Base-by-base conservation (phyloP, 768 basidiomycete genomes). In the Mycena filopes region DNA sequence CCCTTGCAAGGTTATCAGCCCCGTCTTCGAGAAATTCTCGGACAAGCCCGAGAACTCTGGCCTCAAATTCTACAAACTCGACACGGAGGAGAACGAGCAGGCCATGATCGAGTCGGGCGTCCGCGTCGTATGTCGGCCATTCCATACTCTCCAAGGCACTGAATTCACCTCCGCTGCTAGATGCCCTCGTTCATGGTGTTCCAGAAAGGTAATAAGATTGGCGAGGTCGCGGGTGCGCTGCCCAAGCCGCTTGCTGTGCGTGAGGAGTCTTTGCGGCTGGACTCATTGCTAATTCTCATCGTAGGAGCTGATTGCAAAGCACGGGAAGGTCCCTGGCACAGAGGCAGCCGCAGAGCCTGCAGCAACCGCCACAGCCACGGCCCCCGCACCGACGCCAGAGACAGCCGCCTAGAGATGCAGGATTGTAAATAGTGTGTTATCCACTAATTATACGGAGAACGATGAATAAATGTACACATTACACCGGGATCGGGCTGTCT, bases 31-130 rank as follows among this genome's bases (percentile, higher is more conserved):
- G 74, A 79, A 83, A 66, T 72, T 89, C n/a, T 81, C 87, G 4
- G 67, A 78, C 0, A 45, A 71, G 13, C 68, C 69, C 7, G 73
- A 75, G 23, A 72, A 69, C 55, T 65, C 75, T 3, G 78, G 73
- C 15, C 73, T 90, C 58, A 81, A 82, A 20, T 90, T 92, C 75
- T 91, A 89, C 82, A 91, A 90, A 73, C 87, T 93, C 60, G 87
- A 95, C 67, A 85, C 92, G 31, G 93, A 95, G 69, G 80, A 79
- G 40, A 84, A 84, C 55, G 63, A 72, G 5, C 81, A 83, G 0
- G 85, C 91, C 53, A 72, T 85, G 1, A 75, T 85, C 62, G 88
- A 90, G 75, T 86, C 84, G 54, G 85, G 85, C 42, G 79, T 92
- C 60, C 82, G 86, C 63, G 88, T 87, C 55, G 90, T 91, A 73